Percentiles rank a stretch among this genome's conserved stretches.
These are phyloP conservation scores for Neopestalotiopsis sp. DNA, from an alignment of 2,329 filamentous ascomycete genomes.

Conservation along the genomic window DNA sequence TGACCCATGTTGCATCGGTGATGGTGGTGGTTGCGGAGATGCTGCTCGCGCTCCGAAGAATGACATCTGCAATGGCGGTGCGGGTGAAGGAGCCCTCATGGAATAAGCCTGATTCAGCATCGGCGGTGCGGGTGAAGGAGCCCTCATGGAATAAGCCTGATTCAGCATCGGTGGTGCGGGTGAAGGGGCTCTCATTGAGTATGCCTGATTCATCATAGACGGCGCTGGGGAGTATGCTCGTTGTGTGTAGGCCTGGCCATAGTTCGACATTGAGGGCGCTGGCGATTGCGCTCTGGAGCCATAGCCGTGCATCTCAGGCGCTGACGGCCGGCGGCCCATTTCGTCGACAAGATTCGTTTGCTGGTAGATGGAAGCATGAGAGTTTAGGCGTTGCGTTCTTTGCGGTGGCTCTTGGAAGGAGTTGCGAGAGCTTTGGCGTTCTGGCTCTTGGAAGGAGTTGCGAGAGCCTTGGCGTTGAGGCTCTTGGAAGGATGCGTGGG, in stretches of 20 bases:
- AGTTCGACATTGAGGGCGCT: conserved; percentile 24
- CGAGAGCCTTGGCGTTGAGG: conserved; percentile 42
- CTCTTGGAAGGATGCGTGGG: conserved; percentile 41
- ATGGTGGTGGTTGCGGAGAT: conserved; percentile 44
- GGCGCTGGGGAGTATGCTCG: conserved; percentile 39
- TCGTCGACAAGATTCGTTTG: conserved; percentile 26
- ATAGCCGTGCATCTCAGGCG: conserved; percentile 28
- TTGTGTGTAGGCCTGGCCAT: conserved; percentile 26
- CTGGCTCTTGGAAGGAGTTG: conserved; percentile 40
- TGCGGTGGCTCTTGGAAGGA: conserved; percentile 37
- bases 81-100: conserved; percentile 41
- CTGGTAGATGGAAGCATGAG: conserved; percentile 42
- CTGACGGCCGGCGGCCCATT: conserved; percentile 26
- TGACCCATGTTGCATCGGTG: conserved; percentile 32
- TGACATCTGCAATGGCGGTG: conserved; percentile 32
- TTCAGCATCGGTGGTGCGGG: conserved; percentile 36
- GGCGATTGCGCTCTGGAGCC: conserved; percentile 31
- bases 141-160: conserved; percentile 30
- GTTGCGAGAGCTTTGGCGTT: conserved; percentile 42
- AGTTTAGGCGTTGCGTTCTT: conserved; percentile 38
- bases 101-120: conserved; percentile 28
- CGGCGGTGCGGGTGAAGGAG: conserved; percentile 44
- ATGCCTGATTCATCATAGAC: conserved; percentile 30
- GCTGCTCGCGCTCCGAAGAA: conserved; percentile 37
- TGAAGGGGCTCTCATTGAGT: conserved; percentile 36